These are phyloP conservation scores for Ganoderma resinaceum DNA, from an alignment of 1,284 basidiomycete species.

Conservation along the genomic window DNA sequence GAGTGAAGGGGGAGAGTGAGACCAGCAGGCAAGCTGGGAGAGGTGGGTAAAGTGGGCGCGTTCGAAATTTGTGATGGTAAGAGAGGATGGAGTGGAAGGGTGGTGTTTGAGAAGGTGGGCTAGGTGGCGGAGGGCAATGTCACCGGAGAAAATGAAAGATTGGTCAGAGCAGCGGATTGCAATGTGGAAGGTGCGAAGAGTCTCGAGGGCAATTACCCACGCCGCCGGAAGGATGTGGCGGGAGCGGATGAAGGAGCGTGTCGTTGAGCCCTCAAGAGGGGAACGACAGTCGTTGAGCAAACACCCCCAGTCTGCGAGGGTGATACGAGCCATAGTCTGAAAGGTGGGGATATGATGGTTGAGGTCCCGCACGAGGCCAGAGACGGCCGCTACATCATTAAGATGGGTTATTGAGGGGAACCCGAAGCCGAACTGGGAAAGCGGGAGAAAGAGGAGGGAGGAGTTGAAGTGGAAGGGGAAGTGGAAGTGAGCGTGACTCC, in stretches of 20 bases:
- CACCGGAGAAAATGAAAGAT: neutral
- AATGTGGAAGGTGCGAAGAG: neutral
- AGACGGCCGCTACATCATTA: neutral
- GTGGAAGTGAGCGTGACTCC: neutral
- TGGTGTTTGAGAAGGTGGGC: neutral
- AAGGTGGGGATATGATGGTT: neutral
- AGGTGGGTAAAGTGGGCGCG: neutral
- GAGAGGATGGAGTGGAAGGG: neutral
- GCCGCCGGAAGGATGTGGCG: neutral
- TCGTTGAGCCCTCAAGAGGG: neutral
- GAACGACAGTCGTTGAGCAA: neutral
- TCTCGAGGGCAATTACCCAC: neutral
- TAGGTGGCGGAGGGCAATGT: constrained; percentile 34
- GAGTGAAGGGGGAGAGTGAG: too few relatives aligned
- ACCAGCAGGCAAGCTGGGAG: neutral
- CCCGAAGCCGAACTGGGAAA: neutral
- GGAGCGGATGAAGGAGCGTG: neutral
- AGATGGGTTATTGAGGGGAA: neutral
- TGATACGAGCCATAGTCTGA: neutral
- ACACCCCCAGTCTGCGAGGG: neutral
- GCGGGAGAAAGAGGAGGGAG: neutral
- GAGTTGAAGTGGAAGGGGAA: neutral
- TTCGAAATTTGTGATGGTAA: neutral
- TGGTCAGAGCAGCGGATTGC: neutral
- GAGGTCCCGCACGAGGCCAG: neutral